Evolutionary conservation across 306 rosid genomes (phyloP).

Genomic region (Luffa aegyptiaca): DNA sequence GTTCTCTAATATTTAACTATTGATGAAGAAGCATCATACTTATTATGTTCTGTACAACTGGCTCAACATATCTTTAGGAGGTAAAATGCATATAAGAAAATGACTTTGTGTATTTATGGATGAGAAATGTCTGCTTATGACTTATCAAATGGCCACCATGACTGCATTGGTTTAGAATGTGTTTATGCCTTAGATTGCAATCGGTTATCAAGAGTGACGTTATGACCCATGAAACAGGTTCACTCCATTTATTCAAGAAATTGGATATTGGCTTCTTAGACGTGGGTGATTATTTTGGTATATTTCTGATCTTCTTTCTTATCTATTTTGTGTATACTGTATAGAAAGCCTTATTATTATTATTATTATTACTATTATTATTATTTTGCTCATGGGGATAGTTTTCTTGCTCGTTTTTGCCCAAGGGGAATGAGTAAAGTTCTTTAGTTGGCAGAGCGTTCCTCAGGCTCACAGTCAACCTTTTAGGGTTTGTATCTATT

Average conservation of each 20-base stretch:
- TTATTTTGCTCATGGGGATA: background rate
- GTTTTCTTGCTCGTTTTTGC: background rate
- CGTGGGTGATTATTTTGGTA: constrained; percentile 54
- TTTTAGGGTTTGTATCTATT: background rate
- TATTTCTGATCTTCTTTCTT: background rate
- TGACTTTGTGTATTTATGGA: background rate
- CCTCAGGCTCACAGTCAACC: background rate
- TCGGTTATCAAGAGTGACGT: constrained; percentile 7
- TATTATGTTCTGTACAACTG: background rate
- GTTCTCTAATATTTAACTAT: background rate
- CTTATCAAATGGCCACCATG: background rate
- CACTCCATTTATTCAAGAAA: constrained; percentile 27
- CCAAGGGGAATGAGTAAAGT: background rate
- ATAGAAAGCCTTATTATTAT: background rate
- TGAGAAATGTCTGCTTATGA: background rate
- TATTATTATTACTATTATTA: background rate
- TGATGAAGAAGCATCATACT: background rate
- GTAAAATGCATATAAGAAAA: background rate
- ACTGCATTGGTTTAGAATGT: background rate
- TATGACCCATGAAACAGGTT: constrained; percentile 35
- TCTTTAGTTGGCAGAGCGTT: background rate
- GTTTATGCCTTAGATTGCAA: background rate
- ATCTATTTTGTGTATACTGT: constrained; percentile 5
- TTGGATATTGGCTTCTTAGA: constrained; percentile 42
- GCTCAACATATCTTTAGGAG: background rate